Percentiles rank a stretch among this genome's conserved stretches.
Conservation (phyloP, 495 filamentous ascomycete species). For the Daldinia childiae region DNA sequence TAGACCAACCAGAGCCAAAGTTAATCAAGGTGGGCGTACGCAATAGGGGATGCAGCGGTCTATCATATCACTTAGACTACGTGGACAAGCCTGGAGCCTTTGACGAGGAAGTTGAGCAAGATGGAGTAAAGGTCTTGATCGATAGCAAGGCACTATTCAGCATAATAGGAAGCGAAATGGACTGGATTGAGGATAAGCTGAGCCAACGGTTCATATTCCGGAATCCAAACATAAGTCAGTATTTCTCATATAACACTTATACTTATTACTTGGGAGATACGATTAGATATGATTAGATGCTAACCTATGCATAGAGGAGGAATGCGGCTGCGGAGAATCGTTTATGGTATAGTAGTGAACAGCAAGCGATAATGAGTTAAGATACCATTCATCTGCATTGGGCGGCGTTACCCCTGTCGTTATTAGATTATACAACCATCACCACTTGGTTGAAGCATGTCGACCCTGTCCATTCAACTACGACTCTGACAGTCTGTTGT, state of each 20-base stretch:
- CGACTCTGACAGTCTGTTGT: neutral
- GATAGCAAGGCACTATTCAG: slow-evolving; percentile 97
- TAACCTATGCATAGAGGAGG: slow-evolving; percentile 75
- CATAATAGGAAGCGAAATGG: slow-evolving; percentile 99
- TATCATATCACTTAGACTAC: slow-evolving; percentile 96
- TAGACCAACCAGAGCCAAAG: slow-evolving; percentile 85
- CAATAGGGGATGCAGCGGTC: slow-evolving; percentile 93
- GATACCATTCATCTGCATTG: slow-evolving; percentile 41
- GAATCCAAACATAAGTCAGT: slow-evolving; percentile 98
- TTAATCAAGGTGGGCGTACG: slow-evolving; percentile 93
- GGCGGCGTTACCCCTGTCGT: slow-evolving; percentile 29
- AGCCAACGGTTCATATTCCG: slow-evolving; percentile 89
- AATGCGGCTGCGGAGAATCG: slow-evolving; percentile 96
- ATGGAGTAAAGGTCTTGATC: slow-evolving; percentile 93
- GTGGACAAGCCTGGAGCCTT: slow-evolving; percentile 88
- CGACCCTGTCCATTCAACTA: neutral
- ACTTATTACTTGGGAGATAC: neutral
- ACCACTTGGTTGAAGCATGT: neutral
- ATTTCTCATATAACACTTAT: neutral
- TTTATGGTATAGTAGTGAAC: slow-evolving; percentile 76
- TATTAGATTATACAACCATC: slow-evolving; percentile 18
- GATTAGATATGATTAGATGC: slow-evolving; percentile 22
- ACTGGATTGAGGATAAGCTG: slow-evolving; percentile 96
- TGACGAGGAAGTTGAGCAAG: slow-evolving; percentile 94
- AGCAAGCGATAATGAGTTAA: slow-evolving; percentile 15